Evolutionary conservation across 2,329 filamentous ascomycete genomes (phyloP).

Genomic region (Colletotrichum euphorbiae): DNA sequence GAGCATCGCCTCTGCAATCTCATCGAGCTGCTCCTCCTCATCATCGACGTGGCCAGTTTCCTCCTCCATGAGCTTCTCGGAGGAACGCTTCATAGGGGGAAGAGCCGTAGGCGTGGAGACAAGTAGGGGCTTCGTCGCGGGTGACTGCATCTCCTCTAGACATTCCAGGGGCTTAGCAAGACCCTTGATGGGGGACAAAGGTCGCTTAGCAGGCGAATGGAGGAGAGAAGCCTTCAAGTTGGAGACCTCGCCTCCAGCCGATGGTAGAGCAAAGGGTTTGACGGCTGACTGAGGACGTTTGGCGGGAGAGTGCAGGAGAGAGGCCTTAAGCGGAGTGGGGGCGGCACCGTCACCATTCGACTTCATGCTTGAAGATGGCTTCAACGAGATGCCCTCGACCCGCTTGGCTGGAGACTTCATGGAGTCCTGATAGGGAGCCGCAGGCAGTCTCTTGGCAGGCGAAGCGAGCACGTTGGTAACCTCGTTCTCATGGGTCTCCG

Average conservation of each 20-base stretch:
- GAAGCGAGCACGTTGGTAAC: conserved; percentile 58
- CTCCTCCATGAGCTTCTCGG: conserved; percentile 53
- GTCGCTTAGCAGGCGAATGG: conserved; percentile 64
- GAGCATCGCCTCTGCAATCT: conserved; percentile 41
- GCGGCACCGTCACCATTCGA: conserved; percentile 26
- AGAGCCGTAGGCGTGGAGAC: conserved; percentile 46
- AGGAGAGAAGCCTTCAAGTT: conserved; percentile 61
- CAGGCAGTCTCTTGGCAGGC: conserved; percentile 65
- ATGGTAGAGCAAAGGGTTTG: conserved; percentile 50
- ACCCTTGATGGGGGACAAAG: conserved; percentile 57
- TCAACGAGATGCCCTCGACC: conserved; percentile 55
- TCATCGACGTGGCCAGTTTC: conserved; percentile 42
- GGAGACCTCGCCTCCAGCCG: conserved; percentile 48
- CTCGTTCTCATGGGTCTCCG: conserved; percentile 28
- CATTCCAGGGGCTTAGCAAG: conserved; percentile 45
- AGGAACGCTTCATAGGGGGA: conserved; percentile 46
- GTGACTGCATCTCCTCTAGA: conserved; percentile 43
- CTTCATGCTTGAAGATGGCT: conserved; percentile 49
- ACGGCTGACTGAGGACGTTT: conserved; percentile 61
- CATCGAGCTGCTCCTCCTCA: conserved; percentile 41
- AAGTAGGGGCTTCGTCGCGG: conserved; percentile 52
- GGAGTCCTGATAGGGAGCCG: conserved; percentile 65
- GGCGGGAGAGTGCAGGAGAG: conserved; percentile 62
- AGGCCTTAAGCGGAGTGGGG: conserved; percentile 52
- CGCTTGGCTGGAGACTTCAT: conserved; percentile 68